Percentiles rank a stretch among this genome's conserved stretches.
Conservation (phyloP, 345 rosid species). For the Corchorus capsularis region DNA sequence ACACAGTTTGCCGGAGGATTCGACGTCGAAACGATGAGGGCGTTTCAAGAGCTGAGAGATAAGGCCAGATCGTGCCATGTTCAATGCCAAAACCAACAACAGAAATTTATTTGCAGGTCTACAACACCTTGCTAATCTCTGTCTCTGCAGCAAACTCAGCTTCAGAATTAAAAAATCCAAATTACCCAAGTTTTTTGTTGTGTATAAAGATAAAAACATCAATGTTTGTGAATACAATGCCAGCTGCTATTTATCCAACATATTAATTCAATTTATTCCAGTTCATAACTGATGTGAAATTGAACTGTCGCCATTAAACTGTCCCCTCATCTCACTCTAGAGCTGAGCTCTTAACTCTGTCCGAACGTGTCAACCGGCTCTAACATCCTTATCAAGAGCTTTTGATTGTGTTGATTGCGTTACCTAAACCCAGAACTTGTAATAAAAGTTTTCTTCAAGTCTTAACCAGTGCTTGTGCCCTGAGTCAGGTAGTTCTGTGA, state of each 20-base stretch:
- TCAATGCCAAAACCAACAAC: constrained; percentile 75
- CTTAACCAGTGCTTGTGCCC: background rate
- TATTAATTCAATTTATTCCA: constrained; percentile 3
- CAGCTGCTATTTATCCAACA: background rate
- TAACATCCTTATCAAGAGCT: background rate
- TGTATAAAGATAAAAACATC: constrained; percentile 28
- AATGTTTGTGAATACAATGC: constrained; percentile 28
- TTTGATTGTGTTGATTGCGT: background rate
- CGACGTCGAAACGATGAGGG: constrained; percentile 92
- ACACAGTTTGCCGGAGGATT: constrained; percentile 95
- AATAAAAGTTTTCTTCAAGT: background rate
- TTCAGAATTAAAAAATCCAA: constrained; percentile 35
- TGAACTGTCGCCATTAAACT: background rate
- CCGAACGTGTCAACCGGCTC: background rate
- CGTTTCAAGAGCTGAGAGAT: constrained; percentile 92
- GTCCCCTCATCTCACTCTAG: background rate
- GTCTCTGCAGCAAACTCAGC: constrained; percentile 69
- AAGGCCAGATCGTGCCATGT: constrained; percentile 77
- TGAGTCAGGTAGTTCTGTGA: background rate
- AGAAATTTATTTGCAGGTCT: constrained; percentile 60
- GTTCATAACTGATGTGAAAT: background rate
- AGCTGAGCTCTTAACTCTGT: background rate
- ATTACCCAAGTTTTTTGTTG: constrained; percentile 22
- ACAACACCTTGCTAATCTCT: constrained; percentile 47
- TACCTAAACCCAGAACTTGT: constrained; percentile 1